Evolutionary conservation across 139 green algal genomes (phyloP).

Genomic region (Chlamydomonas sp.): DNA sequence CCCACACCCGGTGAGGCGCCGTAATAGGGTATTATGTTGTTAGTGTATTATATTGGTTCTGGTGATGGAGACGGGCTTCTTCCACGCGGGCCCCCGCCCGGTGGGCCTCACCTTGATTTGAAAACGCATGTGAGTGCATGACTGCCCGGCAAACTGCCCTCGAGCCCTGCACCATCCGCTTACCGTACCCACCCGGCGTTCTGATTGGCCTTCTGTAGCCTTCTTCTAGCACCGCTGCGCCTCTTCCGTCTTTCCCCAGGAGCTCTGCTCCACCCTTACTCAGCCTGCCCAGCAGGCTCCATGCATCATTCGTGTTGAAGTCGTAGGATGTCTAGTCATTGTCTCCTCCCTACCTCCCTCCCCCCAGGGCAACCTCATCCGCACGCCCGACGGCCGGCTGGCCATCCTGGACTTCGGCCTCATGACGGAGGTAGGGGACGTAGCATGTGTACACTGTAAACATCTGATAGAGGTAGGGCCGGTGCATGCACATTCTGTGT

Average conservation of each 20-base stretch:
- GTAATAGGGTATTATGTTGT: conserved; percentile 6
- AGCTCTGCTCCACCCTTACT: too few relatives aligned
- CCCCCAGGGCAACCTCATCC: conserved; percentile 39
- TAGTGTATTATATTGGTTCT: not conserved
- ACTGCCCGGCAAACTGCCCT: too few relatives aligned
- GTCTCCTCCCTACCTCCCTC: not conserved
- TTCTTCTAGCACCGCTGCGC: too few relatives aligned
- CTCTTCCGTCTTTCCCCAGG: too few relatives aligned
- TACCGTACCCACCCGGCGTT: too few relatives aligned
- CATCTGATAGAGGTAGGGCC: too few relatives aligned
- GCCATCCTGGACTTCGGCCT: conserved; percentile 98
- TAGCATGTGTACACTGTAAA: too few relatives aligned
- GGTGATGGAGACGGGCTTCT: conserved; percentile 85
- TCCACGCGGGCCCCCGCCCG: conserved; percentile 53
- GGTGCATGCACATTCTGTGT: too few relatives aligned
- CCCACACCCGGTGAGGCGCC: conserved; percentile 25
- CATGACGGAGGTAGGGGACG: conserved; percentile 59
- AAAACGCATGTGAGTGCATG: not conserved
- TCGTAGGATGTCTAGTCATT: too few relatives aligned
- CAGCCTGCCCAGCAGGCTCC: not conserved
- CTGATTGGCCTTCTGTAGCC: too few relatives aligned
- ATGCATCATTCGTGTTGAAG: not conserved
- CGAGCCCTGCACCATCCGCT: too few relatives aligned
- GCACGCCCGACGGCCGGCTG: conserved; percentile 68
- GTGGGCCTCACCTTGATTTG: not conserved